Evolutionary conservation across 345 rosid genomes (phyloP).

Genomic region (Rhodomyrtus tomentosa): DNA sequence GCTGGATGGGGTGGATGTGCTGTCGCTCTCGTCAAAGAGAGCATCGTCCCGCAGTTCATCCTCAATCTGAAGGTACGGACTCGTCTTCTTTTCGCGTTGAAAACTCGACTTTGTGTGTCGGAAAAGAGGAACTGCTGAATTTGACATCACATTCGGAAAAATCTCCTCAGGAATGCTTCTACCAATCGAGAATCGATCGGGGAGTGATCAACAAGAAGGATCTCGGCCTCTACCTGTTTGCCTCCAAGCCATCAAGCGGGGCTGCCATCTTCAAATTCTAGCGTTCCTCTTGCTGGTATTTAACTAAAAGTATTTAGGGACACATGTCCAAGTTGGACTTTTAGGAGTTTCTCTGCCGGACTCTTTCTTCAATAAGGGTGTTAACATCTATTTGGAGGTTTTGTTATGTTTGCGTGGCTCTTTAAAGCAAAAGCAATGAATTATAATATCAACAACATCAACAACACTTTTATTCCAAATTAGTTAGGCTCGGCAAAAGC

Average conservation of each 20-base stretch:
- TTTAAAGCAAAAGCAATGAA: neutral
- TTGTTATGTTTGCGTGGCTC: neutral
- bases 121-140: neutral
- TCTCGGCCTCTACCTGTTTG: slow-evolving; percentile 80
- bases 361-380: neutral
- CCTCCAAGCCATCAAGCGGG: slow-evolving; percentile 97
- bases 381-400: neutral
- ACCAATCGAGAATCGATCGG: slow-evolving; percentile 60
- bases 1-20: slow-evolving; percentile 99
- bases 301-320: neutral
- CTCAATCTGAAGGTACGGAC: slow-evolving; percentile 57
- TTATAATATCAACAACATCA: too few relatives aligned
- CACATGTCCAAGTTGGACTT: neutral
- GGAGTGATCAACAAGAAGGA: slow-evolving; percentile 58
- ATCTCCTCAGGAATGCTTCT: slow-evolving; percentile 60
- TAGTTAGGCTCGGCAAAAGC: too few relatives aligned
- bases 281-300: neutral
- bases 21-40: slow-evolving; percentile 77
- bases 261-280: slow-evolving; percentile 84
- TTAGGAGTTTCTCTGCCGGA: neutral
- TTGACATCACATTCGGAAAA: neutral
- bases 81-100: neutral
- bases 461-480: too few relatives aligned
- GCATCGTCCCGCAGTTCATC: slow-evolving; percentile 73
- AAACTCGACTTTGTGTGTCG: neutral